Base-by-base conservation (phyloP, 2,329 filamentous ascomycete species). In the Ophiostoma perfectum region DNA sequence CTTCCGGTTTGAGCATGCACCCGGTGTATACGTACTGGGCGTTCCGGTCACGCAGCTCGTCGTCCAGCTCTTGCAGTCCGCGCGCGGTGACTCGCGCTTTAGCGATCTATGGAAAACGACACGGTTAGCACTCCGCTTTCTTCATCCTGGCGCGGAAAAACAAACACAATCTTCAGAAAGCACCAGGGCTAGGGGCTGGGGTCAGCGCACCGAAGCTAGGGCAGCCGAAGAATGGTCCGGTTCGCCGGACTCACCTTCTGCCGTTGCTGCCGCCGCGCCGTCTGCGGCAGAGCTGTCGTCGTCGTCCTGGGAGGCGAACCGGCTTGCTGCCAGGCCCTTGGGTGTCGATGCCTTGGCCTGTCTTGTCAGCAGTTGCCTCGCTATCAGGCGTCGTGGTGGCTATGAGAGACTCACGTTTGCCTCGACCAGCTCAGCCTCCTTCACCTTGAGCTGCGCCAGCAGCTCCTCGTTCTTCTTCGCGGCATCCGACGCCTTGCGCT, bases 341-440 rank as follows among this genome's bases (percentile, higher is more conserved):
- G 80, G 78, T 75, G 70, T n/a, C n/a, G 78, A 77, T 63, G 78
- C 79, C 73, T 81, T 81, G 67, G 82, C 80, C n/a, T 60, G 27
- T 60, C n/a, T 5, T 38, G 55, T 60, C 27, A 60, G 27, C 42
- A 44, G 6, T 12, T 12, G 42, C 42, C 42, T 12, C 11, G 42
- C 42, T 44, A 44, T 44, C 42, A 27, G 27, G 42, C 42, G 11
- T 8, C 1, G 11, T 12, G 6, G 11, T 18, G n/a, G 7, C n/a
- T 11, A n/a, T 9, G 9, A n/a, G 38, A 38, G 6, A 72, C 76
- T 27, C 77, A 88, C 86, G 80, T 84, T 84, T 68, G 81, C 85
- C 76, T 88, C 86, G 16, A 82, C 84, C 74, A 89, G 79, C 77
- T 89, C 86, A 55, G 86, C 86, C 58, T 88, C 85, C 79, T 85